These are phyloP conservation scores for Penicillium psychrofluorescens DNA, from an alignment of 495 filamentous ascomycete species.

Conservation along the genomic window DNA sequence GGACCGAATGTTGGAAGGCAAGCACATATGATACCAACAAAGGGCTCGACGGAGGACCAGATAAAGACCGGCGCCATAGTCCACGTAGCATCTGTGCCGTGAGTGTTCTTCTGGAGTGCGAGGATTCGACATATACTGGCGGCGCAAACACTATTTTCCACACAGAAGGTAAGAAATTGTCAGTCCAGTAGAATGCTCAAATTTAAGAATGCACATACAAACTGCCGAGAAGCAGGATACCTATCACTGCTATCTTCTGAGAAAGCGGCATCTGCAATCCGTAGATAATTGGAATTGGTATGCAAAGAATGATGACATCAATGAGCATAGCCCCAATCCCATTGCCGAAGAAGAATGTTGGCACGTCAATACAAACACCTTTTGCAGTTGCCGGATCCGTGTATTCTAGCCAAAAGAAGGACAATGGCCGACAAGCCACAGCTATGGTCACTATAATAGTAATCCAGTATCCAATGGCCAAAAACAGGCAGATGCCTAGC, in stretches of 20 bases:
- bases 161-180: neutral
- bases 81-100: conserved; percentile 15
- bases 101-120: conserved; percentile 5
- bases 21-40: conserved; percentile 35
- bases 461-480: conserved; percentile 4
- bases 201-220: conserved; percentile 18
- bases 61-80: conserved; percentile 26
- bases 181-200: neutral
- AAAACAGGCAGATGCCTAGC: conserved; percentile 1
- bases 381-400: neutral
- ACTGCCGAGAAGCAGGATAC: conserved; percentile 29
- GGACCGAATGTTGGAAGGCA: conserved; percentile 25
- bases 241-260: conserved; percentile 27
- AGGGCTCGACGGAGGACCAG: conserved; percentile 40
- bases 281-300: conserved; percentile 31
- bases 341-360: conserved; percentile 7
- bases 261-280: conserved; percentile 24
- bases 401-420: conserved; percentile 9
- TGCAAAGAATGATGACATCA: conserved; percentile 32
- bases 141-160: conserved; percentile 9
- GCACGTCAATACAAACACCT: conserved; percentile 2
- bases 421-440: conserved; percentile 3
- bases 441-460: conserved; percentile 3
- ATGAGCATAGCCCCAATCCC: conserved; percentile 17
- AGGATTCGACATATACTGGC: conserved; percentile 13